Conservation (phyloP, 177 flowering plant genomes). For the Vitis hybrid region DNA sequence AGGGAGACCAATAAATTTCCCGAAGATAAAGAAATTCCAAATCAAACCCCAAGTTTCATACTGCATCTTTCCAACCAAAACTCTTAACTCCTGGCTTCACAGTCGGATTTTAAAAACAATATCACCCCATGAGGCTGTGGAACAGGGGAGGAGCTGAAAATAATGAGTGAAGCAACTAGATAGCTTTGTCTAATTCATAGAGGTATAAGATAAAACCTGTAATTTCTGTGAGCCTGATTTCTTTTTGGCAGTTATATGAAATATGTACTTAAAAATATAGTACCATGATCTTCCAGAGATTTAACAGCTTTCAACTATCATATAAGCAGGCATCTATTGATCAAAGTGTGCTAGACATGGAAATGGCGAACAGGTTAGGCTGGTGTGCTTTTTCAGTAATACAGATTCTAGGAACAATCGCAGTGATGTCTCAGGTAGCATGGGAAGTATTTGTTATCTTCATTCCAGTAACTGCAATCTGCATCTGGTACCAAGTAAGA, state of each 20-base stretch:
- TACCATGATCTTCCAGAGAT: background rate
- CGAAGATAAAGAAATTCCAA: no score
- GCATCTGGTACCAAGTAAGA: conserved; percentile 91
- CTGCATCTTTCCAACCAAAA: no score
- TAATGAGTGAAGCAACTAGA: no score
- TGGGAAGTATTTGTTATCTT: conserved; percentile 84
- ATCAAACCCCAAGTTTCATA: no score
- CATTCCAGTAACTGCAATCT: conserved; percentile 76
- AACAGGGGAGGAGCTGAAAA: no score
- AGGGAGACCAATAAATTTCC: no score
- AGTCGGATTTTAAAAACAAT: no score
- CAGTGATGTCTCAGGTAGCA: conserved; percentile 94
- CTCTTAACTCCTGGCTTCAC: no score
- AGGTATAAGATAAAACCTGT: background rate
- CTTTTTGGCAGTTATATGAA: background rate
- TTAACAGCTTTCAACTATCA: conserved; percentile 8
- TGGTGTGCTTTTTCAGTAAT: conserved; percentile 91
- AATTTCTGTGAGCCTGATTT: background rate
- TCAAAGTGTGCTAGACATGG: conserved; percentile 86
- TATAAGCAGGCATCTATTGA: conserved; percentile 72
- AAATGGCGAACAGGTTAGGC: conserved; percentile 60
- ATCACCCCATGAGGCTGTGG: no score
- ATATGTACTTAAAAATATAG: background rate
- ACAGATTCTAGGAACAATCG: conserved; percentile 73
- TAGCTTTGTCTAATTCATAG: no score